phyloP scores from a whole-genome alignment of 441 rosid genomes.

The Sinapis alba region DNA sequence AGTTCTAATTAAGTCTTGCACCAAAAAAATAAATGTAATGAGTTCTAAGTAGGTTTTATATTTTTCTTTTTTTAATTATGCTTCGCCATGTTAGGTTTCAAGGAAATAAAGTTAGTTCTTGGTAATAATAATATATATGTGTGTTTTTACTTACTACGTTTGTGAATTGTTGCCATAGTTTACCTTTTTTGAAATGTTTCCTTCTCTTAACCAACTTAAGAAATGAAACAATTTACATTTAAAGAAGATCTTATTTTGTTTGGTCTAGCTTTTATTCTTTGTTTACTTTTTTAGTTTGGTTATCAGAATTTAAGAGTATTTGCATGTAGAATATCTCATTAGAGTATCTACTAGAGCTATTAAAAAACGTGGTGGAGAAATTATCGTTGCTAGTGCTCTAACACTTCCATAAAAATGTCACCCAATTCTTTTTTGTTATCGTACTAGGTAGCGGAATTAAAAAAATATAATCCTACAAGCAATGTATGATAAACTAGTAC shows the following conservation, averaged over 20 bases:
- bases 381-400: no score
- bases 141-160: background rate
- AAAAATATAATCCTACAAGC: no score
- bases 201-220: background rate
- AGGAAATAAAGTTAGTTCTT: background rate
- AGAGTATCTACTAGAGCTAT: no score
- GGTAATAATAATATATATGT: constrained; percentile 1
- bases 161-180: background rate
- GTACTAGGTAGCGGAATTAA: no score
- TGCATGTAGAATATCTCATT: no score
- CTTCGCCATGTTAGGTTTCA: background rate
- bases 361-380: no score
- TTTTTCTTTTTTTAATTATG: background rate
- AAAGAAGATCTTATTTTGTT: background rate
- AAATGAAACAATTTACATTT: background rate
- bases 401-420: no score
- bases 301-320: no score
- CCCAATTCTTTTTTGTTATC: no score
- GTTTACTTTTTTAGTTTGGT: background rate
- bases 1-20: background rate
- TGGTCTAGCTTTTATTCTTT: background rate
- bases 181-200: background rate
- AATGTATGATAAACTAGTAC: background rate
- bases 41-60: background rate
- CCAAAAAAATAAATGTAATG: no score